Evolutionary conservation across 257 asterid species (phyloP), one percentile per base, ranked within the genome.

Genomic region (Prunella vulgaris): DNA sequence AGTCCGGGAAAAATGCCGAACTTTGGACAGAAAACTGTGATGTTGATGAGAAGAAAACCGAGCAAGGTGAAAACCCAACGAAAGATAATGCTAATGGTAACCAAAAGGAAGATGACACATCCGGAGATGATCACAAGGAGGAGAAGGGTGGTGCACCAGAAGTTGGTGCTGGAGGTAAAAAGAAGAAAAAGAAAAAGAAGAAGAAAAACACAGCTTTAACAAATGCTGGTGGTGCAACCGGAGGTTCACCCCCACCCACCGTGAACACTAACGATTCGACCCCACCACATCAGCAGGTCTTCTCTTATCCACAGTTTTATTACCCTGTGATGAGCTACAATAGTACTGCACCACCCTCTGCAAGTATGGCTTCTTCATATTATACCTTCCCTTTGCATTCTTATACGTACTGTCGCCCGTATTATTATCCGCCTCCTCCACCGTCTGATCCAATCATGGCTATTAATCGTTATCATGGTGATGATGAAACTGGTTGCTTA

Each of bases 1-100:
- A 81, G 66, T 76, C 85, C 0, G 92, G 95, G 62, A 88, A 88
- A 71, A 80, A 44, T 1, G 88, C 93, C 2, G 86, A 80, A 75
- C 75, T 84, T 27, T 88, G 87, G 95, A 59, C 79, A 3, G 84
- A 79, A 35, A 49, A 67, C 63, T 17, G 63, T 2, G 74, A 65
- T 25, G 20, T 9, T 46, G 57, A 62, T 13, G 75, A 80, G 20
- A 76, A 68, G 57, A 68, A 66, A 72, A 37, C 2, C 1, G 76
- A 71, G 18, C 74, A 74, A 74, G 33, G 61, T 3, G 87, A 69
- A 58, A 60, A 59, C 68, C 70, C 64, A 5, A 18, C 66, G 30
- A 79, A 70, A 22, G 83, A 68, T 1, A 63, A 71, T 54, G 68
- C 63, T 38, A 56, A 54, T 56, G 76, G 21, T 56, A 66, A 9